Percentiles rank a stretch among this genome's conserved stretches.
phyloP scores from a whole-genome alignment of 768 basidiomycete genomes.

The Boletus insuetus region DNA sequence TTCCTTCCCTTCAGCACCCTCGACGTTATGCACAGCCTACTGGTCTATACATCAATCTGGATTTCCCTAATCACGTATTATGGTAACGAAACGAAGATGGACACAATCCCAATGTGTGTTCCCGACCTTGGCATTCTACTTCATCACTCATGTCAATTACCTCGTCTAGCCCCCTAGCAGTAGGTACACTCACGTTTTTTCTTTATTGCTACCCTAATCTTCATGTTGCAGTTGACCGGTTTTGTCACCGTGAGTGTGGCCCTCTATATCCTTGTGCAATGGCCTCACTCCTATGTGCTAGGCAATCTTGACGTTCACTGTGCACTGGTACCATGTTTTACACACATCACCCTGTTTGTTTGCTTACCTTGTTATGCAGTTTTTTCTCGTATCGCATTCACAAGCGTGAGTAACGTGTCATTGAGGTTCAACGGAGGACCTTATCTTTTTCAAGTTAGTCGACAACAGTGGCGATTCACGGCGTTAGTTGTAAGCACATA shows the following conservation, averaged over 20 bases:
- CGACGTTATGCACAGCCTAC: constrained; percentile 41
- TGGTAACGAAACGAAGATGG: constrained; percentile 37
- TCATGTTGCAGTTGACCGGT: constrained; percentile 23
- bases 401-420: constrained; percentile 2
- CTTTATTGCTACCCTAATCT: not conserved
- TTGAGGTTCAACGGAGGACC: not conserved
- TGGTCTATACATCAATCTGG: constrained; percentile 42
- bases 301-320: constrained; percentile 49
- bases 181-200: constrained; percentile 8
- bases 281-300: constrained; percentile 20
- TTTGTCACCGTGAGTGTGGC: constrained; percentile 27
- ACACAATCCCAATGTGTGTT: constrained; percentile 44
- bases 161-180: constrained; percentile 24
- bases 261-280: not conserved
- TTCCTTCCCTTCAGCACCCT: constrained; percentile 21
- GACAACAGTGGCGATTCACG: constrained; percentile 30
- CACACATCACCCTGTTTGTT: not conserved
- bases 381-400: constrained; percentile 14
- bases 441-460: constrained; percentile 24
- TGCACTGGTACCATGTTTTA: constrained; percentile 42
- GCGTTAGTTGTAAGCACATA: constrained; percentile 31
- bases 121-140: not conserved
- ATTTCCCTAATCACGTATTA: constrained; percentile 44
- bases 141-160: not conserved
- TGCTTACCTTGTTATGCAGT: not conserved